These are phyloP conservation scores for Prunella vulgaris DNA, from an alignment of 257 asterid species.

Conservation along the genomic window DNA sequence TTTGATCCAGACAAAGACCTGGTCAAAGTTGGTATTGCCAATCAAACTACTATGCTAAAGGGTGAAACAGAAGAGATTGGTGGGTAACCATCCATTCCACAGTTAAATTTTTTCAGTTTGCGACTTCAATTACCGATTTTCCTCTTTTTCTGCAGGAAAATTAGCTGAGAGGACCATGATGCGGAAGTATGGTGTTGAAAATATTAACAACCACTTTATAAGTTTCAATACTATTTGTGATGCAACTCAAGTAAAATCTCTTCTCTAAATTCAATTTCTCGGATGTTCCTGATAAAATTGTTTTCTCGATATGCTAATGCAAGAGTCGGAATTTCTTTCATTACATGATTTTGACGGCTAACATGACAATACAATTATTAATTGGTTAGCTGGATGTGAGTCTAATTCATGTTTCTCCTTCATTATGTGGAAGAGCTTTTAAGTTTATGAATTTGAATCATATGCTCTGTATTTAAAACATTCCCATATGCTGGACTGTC, in stretches of 20 bases:
- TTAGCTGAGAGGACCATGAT: conserved; percentile 74
- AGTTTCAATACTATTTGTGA: conserved; percentile 98
- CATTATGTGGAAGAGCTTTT: neutral
- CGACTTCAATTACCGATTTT: conserved; percentile 1
- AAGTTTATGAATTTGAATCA: neutral
- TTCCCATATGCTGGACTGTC: neutral
- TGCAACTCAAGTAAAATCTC: conserved; percentile 81
- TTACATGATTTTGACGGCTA: neutral
- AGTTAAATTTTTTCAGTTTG: neutral
- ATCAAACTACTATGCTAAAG: conserved; percentile 97
- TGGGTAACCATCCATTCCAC: conserved; percentile 29
- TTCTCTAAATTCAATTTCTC: conserved; percentile 17
- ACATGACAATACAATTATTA: neutral
- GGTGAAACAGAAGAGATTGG: conserved; percentile 99
- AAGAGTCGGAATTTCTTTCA: neutral
- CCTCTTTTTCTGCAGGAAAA: conserved; percentile 40
- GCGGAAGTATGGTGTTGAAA: conserved; percentile 86
- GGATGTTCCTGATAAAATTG: neutral
- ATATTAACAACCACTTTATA: conserved; percentile 73
- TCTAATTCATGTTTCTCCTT: neutral
- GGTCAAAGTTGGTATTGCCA: conserved; percentile 88
- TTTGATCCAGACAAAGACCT: conserved; percentile 90
- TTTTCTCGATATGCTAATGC: neutral
- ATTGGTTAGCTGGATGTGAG: neutral
- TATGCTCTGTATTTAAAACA: neutral